Base-by-base conservation (phyloP, 805 yeast genomes). In the Nakazawaea molendinolei region DNA sequence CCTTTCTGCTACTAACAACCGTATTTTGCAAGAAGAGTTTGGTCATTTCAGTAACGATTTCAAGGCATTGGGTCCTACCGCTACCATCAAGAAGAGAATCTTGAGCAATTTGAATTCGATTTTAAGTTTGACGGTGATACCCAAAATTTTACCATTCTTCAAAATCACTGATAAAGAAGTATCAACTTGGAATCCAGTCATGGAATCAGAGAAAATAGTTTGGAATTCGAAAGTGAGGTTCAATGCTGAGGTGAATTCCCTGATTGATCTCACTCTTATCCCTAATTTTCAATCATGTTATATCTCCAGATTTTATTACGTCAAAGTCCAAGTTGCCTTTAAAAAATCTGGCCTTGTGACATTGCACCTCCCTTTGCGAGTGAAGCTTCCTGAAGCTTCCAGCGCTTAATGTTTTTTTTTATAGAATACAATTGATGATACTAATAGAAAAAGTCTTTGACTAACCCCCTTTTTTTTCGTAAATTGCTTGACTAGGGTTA, bases 211-310 rank as follows among this genome's bases (percentile, higher is more conserved):
- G 23, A 29, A 8, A 16, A 23, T 2, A 16, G 6, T 15, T 2
- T 39, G 39, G 35, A 23, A 24, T n/a, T 31, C 13, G 18, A 21
- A 31, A 12, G 27, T 76, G 3, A 50, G 50, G 2, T 48, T 74
- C 3, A 71, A 73, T 14, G 45, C 76, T 35, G 54, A 58, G 23
- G 53, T 67, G 15, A 45, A 54, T 22, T 63, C 66, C 31, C 65
- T 68, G 36, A 61, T 69, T 25, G 57, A 56, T 32, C 65, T 71
- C 32, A 74, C 77, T 1, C 51, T 80, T 37, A 51, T 75, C 13
- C 86, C 86, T 1, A 67, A 67, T 37, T 79, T 79, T 52, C 84
- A 79, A 45, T 69, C 67, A 33, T 80, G 86, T 53, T 55, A 74
- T 38, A 61, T 77, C n/a, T 69, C 79, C 4, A 63, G 86, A 49